Evolutionary conservation across 495 filamentous ascomycete species (phyloP), one percentile per base, ranked within the genome.

Genomic region (Penicillium coffeae): DNA sequence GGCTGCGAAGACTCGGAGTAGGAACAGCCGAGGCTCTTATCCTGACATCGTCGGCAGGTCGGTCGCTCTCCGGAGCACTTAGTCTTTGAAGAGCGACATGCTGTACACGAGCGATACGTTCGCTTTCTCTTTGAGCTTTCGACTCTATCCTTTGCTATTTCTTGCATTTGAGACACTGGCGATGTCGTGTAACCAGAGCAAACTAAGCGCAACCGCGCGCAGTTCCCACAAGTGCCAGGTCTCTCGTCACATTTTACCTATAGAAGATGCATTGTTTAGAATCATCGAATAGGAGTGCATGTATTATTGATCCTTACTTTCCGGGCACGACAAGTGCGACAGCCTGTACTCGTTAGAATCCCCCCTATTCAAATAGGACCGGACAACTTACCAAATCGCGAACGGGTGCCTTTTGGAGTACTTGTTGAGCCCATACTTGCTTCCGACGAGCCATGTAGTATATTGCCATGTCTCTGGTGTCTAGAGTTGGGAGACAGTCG

Each of bases 21-120:
- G 8, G 47, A 48, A 42, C 67, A 71, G n/a, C 45, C 25, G 8
- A 55, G n/a, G 7, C 40, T 46, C 34, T 55, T 65, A 6, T 44
- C 42, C 16, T 54, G 48, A 49, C 67, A 71, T 22, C 67, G 47
- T 21, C 47, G 47, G 45, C 65, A 71, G 10, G 35, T 48, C 14
- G 65, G 65, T 15, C 62, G 55, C 13, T 65, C 67, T 10, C 65
- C 65, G 7, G 65, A 68, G 43, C 67, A 71, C 48, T 65, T 67
- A 2, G 56, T 63, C 42, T 68, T 69, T 8, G 58, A 59, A 9
- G 51, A 21, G 14, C 65, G 65, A 42, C 65, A 71, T 20, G 51
- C 54, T 4, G 48, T 57, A 21, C 67, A 71, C 12, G 63, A 69
- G 12, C 63, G 56, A 53, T 63, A 71, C 4, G 67, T 65, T 42